phyloP scores from a whole-genome alignment of 495 filamentous ascomycete genomes.

The Aspergillus sparsus region DNA sequence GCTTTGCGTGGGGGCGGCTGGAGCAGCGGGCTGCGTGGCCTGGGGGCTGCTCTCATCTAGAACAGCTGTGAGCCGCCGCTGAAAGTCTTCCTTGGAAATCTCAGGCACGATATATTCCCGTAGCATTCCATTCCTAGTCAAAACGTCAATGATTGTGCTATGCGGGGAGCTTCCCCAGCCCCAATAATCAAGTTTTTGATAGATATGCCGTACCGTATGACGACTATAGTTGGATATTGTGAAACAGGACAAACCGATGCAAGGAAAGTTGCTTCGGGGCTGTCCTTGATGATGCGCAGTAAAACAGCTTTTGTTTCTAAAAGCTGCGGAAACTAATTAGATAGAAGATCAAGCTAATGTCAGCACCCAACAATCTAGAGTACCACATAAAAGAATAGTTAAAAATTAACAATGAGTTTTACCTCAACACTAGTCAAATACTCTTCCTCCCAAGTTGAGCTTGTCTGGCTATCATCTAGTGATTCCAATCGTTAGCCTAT shows the following conservation, averaged over 20 bases:
- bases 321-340: slow-evolving; percentile 41
- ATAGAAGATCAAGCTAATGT: neutral
- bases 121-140: slow-evolving; percentile 56
- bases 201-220: slow-evolving; percentile 64
- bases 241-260: slow-evolving; percentile 76
- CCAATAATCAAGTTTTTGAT: slow-evolving; percentile 2
- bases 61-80: slow-evolving; percentile 46
- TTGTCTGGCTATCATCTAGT: slow-evolving; percentile 67
- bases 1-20: neutral
- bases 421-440: slow-evolving; percentile 63
- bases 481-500: slow-evolving; percentile 15
- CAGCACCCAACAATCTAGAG: neutral
- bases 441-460: slow-evolving; percentile 72
- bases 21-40: neutral
- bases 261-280: slow-evolving; percentile 76
- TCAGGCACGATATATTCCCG: slow-evolving; percentile 66
- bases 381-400: neutral
- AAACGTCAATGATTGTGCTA: slow-evolving; percentile 11
- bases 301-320: slow-evolving; percentile 62
- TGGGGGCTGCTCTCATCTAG: slow-evolving; percentile 28
- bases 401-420: neutral
- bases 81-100: slow-evolving; percentile 60
- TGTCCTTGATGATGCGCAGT: slow-evolving; percentile 67
- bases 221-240: slow-evolving; percentile 70
- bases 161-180: neutral